Base-by-base conservation (phyloP, 2,329 filamentous ascomycete species). In the Trichoderma sp. region DNA sequence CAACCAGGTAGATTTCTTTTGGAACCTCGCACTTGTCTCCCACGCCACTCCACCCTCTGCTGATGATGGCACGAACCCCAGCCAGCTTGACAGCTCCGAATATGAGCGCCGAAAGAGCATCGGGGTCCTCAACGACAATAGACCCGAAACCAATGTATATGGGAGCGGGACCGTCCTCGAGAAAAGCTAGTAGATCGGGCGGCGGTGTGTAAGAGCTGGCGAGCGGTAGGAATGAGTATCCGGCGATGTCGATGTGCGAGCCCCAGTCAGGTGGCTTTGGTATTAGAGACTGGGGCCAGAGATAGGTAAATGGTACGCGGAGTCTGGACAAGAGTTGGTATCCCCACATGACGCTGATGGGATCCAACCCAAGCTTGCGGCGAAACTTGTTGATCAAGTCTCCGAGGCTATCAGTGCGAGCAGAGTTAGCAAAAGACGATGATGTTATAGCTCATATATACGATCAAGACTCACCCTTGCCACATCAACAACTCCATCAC, bases 351-450 rank as follows among this genome's bases (percentile, higher is more conserved):
- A 88, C 83, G 72, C 87, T 90, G 67, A 93, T 83, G 0, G 87
- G 83, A 68, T 92, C 90, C 0, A 93, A 79, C 6, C 85, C 84
- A 0, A 93, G 81, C 32, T 81, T 86, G 68, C 85, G 85, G 34
- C 90, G 85, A 74, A 91, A 92, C 28, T 85, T 84, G 73, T 92
- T 93, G 77, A 93, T 90, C 5, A 93, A 76, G 74, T 93, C 91
- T 7, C 91, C 91, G 1, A 93, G 79, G 0, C 75, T 79, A 90
- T 0, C 86, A 88, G 18, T 91, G 84, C 74, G 91, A 1, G 88
- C 86, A 16, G 8, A 4, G 88, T 81, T 84, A 2, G 80, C 71
- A n/a, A 14, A 54, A 3, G n/a, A 8, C 7, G 7, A 26, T 6
- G 11, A 3, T 2, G 30, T 46, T 11, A 26, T n/a, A 1, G 11